Base-by-base conservation (phyloP, 164 flowering plant species). In the Akebia trifoliata region DNA sequence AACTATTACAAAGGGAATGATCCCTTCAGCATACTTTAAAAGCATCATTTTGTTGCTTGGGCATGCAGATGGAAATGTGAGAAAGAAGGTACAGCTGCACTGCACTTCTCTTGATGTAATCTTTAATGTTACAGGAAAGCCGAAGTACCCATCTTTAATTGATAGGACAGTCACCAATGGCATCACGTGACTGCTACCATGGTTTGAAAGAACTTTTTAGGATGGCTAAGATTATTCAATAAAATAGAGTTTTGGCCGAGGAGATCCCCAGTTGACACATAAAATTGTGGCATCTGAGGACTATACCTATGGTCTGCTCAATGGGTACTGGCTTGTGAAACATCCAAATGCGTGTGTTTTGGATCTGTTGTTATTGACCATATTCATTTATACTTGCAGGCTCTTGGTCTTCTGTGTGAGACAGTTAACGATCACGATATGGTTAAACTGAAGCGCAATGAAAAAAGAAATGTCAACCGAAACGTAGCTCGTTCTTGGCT, bases 401-500 rank as follows among this genome's bases (percentile, higher is more conserved):
- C 93, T 68, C 91, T 92, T 69, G 80, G 68, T 34, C 69, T 85
- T 65, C 62, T 92, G 3, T 78, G 84, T 65, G 90, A 84, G 51
- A 71, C 81, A 2, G 48, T 81, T 43, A 82, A 74, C 68, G 81
- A 76, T 25, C 47, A 20, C 25, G 73, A 36, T 35, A 47, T 62
- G 3, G 54, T 53, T 28, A 69, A 55, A 32, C n/a, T 20, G 24
- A 79, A 74, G 69, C 63, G 21, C 10, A 69, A 71, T 53, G 71
- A 31, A 34, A 74, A 56, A 44, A 69, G 56, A 59, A 67, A 63
- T 20, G 25, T 49, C 18, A 48, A 56, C 46, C 24, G 38, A 28
- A 65, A 55, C 10, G 25, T 64, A 39, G 54, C 45, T 26, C 59
- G 57, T 61, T 65, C 38, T 47, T 80, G 80, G 86, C 53, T 69